phyloP scores from a whole-genome alignment of 2,329 filamentous ascomycete genomes.

The Colletotrichum spinosum region DNA sequence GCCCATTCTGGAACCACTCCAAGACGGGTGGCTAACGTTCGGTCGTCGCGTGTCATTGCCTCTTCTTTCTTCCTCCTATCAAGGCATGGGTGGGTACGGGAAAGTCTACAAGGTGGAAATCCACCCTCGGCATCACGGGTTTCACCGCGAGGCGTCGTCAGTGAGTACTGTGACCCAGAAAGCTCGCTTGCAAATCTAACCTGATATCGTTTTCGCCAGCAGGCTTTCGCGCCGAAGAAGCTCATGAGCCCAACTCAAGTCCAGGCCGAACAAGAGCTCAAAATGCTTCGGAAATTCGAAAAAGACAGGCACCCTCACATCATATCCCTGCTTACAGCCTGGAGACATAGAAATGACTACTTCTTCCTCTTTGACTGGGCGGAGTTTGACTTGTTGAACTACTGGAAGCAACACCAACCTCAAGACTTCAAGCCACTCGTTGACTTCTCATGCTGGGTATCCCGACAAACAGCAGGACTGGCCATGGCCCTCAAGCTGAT shows the following conservation, averaged over 20 bases:
- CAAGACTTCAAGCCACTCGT: not conserved
- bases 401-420: not conserved
- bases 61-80: too few species aligned
- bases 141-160: not conserved
- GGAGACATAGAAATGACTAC: not conserved
- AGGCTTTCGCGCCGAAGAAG: not conserved
- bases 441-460: too few species aligned
- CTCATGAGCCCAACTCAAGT: not conserved
- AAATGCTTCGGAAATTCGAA: not conserved
- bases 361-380: not conserved
- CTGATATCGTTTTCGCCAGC: too few species aligned
- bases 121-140: not conserved
- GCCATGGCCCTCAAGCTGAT: too few species aligned
- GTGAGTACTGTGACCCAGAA: not conserved
- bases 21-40: not conserved
- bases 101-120: not conserved
- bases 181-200: too few species aligned
- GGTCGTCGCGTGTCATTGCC: not conserved
- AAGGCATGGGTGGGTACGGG: not conserved
- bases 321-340: not conserved
- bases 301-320: not conserved
- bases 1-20: not conserved
- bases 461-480: too few species aligned
- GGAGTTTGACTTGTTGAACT: not conserved
- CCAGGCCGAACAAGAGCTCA: not conserved